phyloP scores from a whole-genome alignment of 2,329 filamentous ascomycete genomes.

The Colletotrichum sp. region DNA sequence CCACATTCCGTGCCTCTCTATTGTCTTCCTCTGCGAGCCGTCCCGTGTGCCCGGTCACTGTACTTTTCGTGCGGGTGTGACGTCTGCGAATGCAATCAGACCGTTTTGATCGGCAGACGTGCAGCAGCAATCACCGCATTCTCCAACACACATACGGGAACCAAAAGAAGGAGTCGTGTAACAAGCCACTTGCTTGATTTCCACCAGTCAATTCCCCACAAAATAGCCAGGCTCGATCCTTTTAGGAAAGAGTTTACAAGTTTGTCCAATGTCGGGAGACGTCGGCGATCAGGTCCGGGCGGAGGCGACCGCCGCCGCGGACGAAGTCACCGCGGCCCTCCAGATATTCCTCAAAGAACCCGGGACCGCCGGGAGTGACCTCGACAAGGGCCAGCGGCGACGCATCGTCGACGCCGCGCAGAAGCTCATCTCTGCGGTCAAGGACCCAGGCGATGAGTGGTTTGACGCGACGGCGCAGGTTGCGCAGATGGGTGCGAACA shows the following conservation, averaged over 20 bases:
- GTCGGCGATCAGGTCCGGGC: background rate
- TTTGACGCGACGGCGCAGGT: constrained; percentile 7
- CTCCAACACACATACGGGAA: background rate
- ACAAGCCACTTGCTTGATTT: background rate
- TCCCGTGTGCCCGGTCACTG: background rate
- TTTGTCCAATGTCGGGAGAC: background rate
- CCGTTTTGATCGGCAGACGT: background rate
- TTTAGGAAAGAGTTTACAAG: background rate
- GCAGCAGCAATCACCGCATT: background rate
- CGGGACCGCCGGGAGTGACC: background rate
- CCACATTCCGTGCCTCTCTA: background rate
- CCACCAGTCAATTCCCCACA: background rate
- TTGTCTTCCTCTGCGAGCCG: background rate
- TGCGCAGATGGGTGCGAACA: constrained; percentile 7
- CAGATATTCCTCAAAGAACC: background rate
- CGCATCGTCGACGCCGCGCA: constrained; percentile 15
- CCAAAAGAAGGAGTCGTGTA: background rate
- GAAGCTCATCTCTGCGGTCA: background rate
- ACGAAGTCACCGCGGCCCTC: constrained; percentile 6
- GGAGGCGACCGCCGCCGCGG: constrained; percentile 5
- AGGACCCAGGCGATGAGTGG: constrained; percentile 14
- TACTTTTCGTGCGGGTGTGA: background rate
- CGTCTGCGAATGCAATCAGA: background rate
- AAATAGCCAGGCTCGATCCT: background rate
- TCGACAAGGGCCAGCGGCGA: constrained; percentile 6